Evolutionary conservation across 2,329 filamentous ascomycete species (phyloP), one percentile per base, ranked within the genome.

Genomic region (Aspergillus novofumigatus): DNA sequence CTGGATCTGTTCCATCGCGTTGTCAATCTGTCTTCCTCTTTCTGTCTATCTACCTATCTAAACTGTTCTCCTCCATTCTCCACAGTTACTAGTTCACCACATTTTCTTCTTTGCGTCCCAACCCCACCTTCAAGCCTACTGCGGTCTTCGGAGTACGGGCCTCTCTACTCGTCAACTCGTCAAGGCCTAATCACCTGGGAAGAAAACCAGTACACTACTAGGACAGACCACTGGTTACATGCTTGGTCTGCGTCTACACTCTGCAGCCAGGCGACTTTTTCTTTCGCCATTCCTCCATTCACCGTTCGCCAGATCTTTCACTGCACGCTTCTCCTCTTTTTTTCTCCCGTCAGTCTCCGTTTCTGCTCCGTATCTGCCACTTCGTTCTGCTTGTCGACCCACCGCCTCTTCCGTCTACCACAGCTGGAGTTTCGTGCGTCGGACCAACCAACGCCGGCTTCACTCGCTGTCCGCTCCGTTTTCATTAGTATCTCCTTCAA

Each of bases 241-340:
- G 45, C 55, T 53, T 54, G 26, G 54, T 38, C 53, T 59, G 56
- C 57, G 57, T 49, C 35, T 52, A 26, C 47, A 38, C 23, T 48
- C 58, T 63, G 62, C 59, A 64, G 57, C 54, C 53, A 56, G 49
- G 58, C 54, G 53, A 53, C 53, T 56, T 59, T 57, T 58, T 58
- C 49, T 52, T 53, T 55, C 51, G 51, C 51, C 49, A 35, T 23
- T 54, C 59, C 56, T 65, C 63, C 63, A 65, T 55, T 64, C 62
- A 65, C 53, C 63, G 58, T 52, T 53, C 60, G 61, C 61, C 61
- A 62, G 57, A 57, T 53, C 41, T 47, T 23, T 53, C 54, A 48
- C 52, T 56, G 62, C 59, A 61, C 60, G 50, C 58, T 49, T 21
- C 29, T 29, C 20, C 28, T 38, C n/a, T 25, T 23, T 49, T 49